Base-by-base conservation (phyloP, 2,329 filamentous ascomycete species). In the Paramyrothecium roridum region DNA sequence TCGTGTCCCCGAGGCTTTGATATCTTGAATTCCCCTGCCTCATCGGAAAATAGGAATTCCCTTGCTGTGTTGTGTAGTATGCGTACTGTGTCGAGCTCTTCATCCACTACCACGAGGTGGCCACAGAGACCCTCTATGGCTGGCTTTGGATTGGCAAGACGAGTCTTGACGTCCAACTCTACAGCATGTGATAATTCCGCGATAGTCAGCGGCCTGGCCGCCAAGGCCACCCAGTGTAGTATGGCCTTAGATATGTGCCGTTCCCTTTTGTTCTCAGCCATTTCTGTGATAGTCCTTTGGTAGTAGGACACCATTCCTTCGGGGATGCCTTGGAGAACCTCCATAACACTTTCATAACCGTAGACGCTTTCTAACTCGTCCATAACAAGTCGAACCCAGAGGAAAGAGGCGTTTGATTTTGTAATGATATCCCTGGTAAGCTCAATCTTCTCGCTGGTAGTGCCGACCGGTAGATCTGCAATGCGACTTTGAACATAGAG, bases 321-420 rank as follows among this genome's bases (percentile, higher is more conserved):
- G 2, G 71, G 71, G 3, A 74, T 64, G 1, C 58, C 56, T 23
- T 67, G 55, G 1, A 74, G 63, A 20, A 70, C 61, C 17, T 62
- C 21, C n/a, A 63, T 21, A 19, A 69, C 65, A 7, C 61, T 64
- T 26, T 67, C 59, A 2, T 60, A 48, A 1, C 59, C 57, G 37
- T 65, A 65, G 2, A 64, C 61, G 4, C 61, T 48, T 26, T 63
- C 57, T 1, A 73, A 58, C 48, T 71, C 63, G 23, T 68, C 62
- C 20, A 73, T 8, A 3, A 71, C 70, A 3, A 73, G 56, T 11
- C 52, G 33, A 2, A 65, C 62, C 70, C 70, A 73, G 1, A 73
- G 54, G 49, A 73, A 73, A 30, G 57, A 70, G 6, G 61, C 67
- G 22, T 59, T 58, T 4, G 69, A 67, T 50, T 65, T 67, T 10